Base-by-base conservation (phyloP, 805 yeast genomes). In the Nakazawaea sp. region DNA sequence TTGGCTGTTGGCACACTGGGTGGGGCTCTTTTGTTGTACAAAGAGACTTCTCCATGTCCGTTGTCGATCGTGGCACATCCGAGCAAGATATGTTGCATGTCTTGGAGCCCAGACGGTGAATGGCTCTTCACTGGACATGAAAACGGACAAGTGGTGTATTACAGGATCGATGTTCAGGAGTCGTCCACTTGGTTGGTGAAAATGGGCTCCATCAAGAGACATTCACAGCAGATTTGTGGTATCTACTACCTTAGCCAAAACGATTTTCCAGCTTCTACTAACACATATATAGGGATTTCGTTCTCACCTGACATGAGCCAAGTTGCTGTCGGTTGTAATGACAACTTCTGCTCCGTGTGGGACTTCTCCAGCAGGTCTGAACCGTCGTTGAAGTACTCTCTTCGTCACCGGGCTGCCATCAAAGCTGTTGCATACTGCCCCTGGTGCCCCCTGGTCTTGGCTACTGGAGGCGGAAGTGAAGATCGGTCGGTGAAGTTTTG, bases 381-480 rank as follows among this genome's bases (percentile, higher is more conserved):
- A 0, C 82, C 90, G 8, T 49, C 38, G 17, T 47, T 72, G 33
- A 56, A 61, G 42, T 75, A 67, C 50, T 52, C 57, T 8, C 61
- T 88, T 35, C 73, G 68, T 1, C 97, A 89, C 50, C 61, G 64
- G 2, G 95, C 96, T 1, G 97, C 97, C 0, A 89, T 89, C 0
- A 88, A 88, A 48, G 97, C 96, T 0, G 63, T 89, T 31, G 82
- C 90, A 3, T 89, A 75, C 49, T 89, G 96, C 52, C 97, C 97
- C 0, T 88, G 96, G 96, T 70, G 86, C 15, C 75, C 75, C 11
- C 68, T 81, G 2, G 58, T 89, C 7, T 55, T 89, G 25, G 96
- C 90, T 1, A 87, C 96, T 0, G 97, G 97, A 0, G 96, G 92
- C 3, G 97, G 97, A 0, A 74, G 81, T 16, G 78, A 76, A 47